Percentiles rank a stretch among this genome's conserved stretches.
Conservation (phyloP, 2,329 filamentous ascomycete species). For the Cryoendolithus antarcticus region DNA sequence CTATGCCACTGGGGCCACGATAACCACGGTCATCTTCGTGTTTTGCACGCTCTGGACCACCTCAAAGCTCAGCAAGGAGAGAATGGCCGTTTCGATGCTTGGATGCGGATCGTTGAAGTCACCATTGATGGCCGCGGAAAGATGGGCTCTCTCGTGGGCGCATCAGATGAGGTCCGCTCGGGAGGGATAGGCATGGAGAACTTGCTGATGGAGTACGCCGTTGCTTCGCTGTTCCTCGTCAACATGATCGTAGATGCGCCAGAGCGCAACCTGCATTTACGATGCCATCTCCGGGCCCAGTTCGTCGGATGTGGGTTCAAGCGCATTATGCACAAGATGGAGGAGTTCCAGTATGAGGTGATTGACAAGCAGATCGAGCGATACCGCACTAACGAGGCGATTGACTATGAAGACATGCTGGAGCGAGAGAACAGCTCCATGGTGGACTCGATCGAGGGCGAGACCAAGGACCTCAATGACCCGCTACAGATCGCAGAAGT, state of each 20-base stretch:
- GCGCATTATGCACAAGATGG: conserved; percentile 91
- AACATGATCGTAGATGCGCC: conserved; percentile 94
- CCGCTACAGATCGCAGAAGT: conserved; percentile 88
- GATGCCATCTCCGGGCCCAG: conserved; percentile 88
- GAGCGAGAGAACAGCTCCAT: conserved; percentile 84
- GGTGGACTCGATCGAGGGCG: conserved; percentile 74
- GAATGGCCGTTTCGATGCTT: conserved; percentile 91
- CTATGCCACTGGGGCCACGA: conserved; percentile 78
- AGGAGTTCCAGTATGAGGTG: conserved; percentile 92
- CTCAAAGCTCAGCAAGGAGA: conserved; percentile 81
- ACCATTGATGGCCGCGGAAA: conserved; percentile 94
- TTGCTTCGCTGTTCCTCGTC: conserved; percentile 85
- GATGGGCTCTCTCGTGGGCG: conserved; percentile 95
- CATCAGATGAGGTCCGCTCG: conserved; percentile 88
- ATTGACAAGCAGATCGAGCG: conserved; percentile 97
- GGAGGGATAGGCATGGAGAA: conserved; percentile 99
- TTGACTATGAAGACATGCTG: conserved; percentile 95
- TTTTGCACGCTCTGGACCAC: conserved; percentile 83
- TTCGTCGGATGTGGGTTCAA: conserved; percentile 94
- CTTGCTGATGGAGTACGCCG: conserved; percentile 95
- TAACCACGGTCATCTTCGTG: conserved; percentile 80
- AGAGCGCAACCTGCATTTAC: conserved; percentile 74
- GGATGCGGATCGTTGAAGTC: conserved; percentile 97
- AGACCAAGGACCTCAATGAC: conserved; percentile 84
- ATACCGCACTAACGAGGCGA: conserved; percentile 86